These are phyloP conservation scores for Leccinum rimulosum DNA, from an alignment of 768 basidiomycete species.

Conservation along the genomic window DNA sequence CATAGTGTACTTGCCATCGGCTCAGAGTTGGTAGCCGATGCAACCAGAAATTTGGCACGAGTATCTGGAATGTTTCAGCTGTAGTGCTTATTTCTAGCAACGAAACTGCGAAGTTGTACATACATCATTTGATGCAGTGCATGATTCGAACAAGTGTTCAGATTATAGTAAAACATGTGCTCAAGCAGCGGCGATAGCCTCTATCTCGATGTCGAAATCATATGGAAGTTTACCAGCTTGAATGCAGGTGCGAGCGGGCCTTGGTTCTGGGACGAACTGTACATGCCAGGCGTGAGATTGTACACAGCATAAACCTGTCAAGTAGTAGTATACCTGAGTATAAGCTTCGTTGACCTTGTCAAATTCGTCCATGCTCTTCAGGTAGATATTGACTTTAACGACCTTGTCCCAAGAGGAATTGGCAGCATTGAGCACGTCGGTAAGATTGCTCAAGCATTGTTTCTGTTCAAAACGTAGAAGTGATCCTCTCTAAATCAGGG, in stretches of 20 bases:
- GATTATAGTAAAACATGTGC: neutral
- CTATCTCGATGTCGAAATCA: slow-evolving; percentile 74
- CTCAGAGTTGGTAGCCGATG: slow-evolving; percentile 37
- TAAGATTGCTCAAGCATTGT: slow-evolving; percentile 56
- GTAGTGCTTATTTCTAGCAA: slow-evolving; percentile 6
- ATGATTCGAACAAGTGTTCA: neutral
- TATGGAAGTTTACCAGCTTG: slow-evolving; percentile 67
- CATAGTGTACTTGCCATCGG: slow-evolving; percentile 38
- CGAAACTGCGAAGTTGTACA: neutral
- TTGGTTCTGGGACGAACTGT: slow-evolving; percentile 50
- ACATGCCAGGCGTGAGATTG: neutral
- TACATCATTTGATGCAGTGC: neutral
- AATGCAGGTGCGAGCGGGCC: slow-evolving; percentile 75
- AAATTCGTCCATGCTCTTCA: slow-evolving; percentile 61
- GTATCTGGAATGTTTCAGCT: slow-evolving; percentile 26
- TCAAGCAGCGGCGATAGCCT: slow-evolving; percentile 53
- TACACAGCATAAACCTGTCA: neutral
- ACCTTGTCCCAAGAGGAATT: slow-evolving; percentile 63
- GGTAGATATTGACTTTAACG: slow-evolving; percentile 55
- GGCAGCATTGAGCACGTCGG: slow-evolving; percentile 50
- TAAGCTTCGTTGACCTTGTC: slow-evolving; percentile 56
- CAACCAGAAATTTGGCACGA: slow-evolving; percentile 31
- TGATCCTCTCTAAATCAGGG: neutral
- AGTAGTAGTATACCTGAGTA: slow-evolving; percentile 41
- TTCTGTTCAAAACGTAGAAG: slow-evolving; percentile 33